Evolutionary conservation across 257 asterid genomes (phyloP).

Genomic region (Dorcoceras hygrometricum): DNA sequence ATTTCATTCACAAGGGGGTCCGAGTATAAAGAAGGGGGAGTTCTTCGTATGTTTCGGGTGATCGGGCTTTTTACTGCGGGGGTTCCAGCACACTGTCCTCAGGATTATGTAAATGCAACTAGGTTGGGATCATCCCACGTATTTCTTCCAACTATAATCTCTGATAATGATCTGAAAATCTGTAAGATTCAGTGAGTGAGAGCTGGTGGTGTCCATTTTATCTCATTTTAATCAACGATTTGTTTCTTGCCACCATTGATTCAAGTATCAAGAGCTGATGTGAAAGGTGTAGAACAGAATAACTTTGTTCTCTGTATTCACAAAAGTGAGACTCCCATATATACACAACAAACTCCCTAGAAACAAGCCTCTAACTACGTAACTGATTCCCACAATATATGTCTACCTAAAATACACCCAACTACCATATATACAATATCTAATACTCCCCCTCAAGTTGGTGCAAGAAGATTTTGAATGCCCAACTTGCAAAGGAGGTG

Average conservation of each 20-base stretch:
- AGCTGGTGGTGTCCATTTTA: background rate
- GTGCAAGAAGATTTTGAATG: too few relatives aligned
- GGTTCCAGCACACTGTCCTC: slow-evolving; percentile 45
- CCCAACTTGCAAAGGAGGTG: too few relatives aligned
- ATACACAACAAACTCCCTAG: too few relatives aligned
- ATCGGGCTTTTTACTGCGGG: slow-evolving; percentile 46
- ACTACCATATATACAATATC: too few relatives aligned
- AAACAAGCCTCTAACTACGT: too few relatives aligned
- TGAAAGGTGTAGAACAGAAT: too few relatives aligned
- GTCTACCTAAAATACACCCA: too few relatives aligned
- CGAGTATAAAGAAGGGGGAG: slow-evolving; percentile 37
- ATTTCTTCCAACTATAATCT: background rate
- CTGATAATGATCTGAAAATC: slow-evolving; percentile 14
- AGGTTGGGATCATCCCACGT: slow-evolving; percentile 39
- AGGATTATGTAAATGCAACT: slow-evolving; percentile 48
- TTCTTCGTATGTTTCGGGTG: slow-evolving; percentile 33
- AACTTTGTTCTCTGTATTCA: too few relatives aligned
- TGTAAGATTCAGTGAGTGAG: slow-evolving; percentile 9
- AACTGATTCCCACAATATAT: too few relatives aligned
- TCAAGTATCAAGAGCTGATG: background rate
- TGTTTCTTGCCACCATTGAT: background rate
- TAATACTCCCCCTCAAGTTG: too few relatives aligned
- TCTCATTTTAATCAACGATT: background rate
- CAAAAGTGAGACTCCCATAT: too few relatives aligned
- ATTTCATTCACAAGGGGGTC: slow-evolving; percentile 29